A percentile compares a stretch with the other conserved stretches of the same genome.
These are phyloP conservation scores for Suillus sp. DNA, from an alignment of 768 basidiomycete species.

Conservation along the genomic window DNA sequence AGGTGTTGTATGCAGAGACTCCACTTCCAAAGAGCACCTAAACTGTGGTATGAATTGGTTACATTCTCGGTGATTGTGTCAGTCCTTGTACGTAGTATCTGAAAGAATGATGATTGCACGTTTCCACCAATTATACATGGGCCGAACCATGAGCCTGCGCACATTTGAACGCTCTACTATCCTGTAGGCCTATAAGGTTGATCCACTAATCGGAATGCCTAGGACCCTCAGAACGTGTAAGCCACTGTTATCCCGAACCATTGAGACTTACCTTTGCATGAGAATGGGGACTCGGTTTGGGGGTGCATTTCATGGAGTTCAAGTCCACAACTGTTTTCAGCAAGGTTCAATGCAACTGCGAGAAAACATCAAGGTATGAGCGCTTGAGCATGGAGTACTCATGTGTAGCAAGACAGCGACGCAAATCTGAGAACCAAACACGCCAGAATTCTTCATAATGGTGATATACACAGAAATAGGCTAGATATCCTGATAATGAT, in stretches of 20 bases:
- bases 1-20: slow-evolving; percentile 25
- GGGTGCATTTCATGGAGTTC: background rate
- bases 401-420: background rate
- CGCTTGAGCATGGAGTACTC: background rate
- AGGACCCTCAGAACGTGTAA: background rate
- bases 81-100: background rate
- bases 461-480: background rate
- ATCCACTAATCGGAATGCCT: background rate
- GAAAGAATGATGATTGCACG: background rate
- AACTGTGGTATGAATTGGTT: background rate
- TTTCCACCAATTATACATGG: background rate
- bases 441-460: background rate
- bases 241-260: background rate
- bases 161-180: background rate
- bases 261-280: background rate
- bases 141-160: background rate
- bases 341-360: background rate
- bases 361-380: background rate
- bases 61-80: background rate
- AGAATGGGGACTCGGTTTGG: background rate
- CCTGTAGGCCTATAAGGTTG: background rate
- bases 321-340: background rate
- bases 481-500: background rate
- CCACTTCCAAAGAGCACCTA: slow-evolving; percentile 11
- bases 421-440: background rate